phyloP scores from a whole-genome alignment of 768 basidiomycete genomes.

The Mycena venus region DNA sequence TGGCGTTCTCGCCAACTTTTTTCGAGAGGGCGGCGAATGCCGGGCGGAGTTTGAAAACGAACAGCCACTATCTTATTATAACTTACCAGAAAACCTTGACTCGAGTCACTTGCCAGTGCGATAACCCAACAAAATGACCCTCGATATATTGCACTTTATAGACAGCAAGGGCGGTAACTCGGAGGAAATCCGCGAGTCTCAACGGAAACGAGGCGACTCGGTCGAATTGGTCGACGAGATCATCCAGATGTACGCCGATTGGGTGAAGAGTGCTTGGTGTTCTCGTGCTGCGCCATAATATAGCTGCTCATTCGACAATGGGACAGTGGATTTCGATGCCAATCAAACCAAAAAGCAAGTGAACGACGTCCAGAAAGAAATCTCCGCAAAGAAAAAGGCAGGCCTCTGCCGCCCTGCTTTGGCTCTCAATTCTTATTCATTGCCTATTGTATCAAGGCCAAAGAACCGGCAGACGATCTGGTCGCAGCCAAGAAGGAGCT shows the following conservation, averaged over 20 bases:
- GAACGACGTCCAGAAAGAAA: conserved; percentile 95
- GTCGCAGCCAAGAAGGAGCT: conserved; percentile 87
- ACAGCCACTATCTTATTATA: background rate
- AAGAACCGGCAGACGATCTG: conserved; percentile 91
- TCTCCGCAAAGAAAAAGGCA: conserved; percentile 94
- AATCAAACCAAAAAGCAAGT: conserved; percentile 84
- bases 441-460: conserved; percentile 68
- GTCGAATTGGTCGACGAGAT: conserved; percentile 96
- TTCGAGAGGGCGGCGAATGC: background rate
- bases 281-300: conserved; percentile 6
- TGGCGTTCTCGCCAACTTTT: conserved; percentile 5
- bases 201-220: conserved; percentile 89
- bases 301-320: conserved; percentile 11
- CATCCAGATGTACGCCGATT: conserved; percentile 90
- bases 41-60: background rate
- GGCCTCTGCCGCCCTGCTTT: conserved; percentile 7
- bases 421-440: background rate
- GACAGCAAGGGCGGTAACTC: conserved; percentile 94
- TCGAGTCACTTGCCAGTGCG: background rate
- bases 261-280: conserved; percentile 88
- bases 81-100: background rate
- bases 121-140: conserved; percentile 67
- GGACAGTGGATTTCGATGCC: conserved; percentile 87
- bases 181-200: conserved; percentile 90
- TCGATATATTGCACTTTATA: conserved; percentile 86